phyloP scores from a whole-genome alignment of 164 flowering plant genomes.

The Nymphaea colorata region DNA sequence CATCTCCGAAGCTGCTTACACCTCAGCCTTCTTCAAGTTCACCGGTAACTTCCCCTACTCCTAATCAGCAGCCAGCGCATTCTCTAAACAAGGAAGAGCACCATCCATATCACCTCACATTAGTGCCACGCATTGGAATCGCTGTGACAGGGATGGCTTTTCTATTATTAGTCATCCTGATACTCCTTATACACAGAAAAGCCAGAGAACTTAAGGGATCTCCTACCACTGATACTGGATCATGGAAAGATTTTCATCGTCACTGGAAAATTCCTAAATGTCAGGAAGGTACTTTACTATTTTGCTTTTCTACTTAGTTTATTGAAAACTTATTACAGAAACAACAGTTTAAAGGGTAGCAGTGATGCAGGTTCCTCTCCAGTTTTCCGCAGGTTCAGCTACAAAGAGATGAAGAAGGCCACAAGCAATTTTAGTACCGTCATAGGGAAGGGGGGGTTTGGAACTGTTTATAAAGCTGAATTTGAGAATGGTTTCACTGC shows the following conservation, averaged over 20 bases:
- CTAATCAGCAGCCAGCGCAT: slow-evolving; percentile 27
- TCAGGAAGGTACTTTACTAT: slow-evolving; percentile 50
- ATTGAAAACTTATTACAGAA: neutral
- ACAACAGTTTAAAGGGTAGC: neutral
- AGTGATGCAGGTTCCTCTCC: slow-evolving; percentile 52
- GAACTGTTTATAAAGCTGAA: slow-evolving; percentile 80
- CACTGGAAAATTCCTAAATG: slow-evolving; percentile 27
- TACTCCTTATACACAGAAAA: slow-evolving; percentile 71
- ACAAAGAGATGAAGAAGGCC: slow-evolving; percentile 76
- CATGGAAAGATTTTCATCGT: slow-evolving; percentile 37
- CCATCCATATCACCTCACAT: slow-evolving; percentile 44
- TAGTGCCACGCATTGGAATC: slow-evolving; percentile 56
- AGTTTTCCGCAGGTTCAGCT: slow-evolving; percentile 66
- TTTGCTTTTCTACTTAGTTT: neutral
- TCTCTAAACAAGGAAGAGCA: slow-evolving; percentile 22
- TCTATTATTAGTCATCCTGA: slow-evolving; percentile 42
- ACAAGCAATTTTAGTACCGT: slow-evolving; percentile 63
- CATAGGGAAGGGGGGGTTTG: slow-evolving; percentile 90
- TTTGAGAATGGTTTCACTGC: slow-evolving; percentile 63
- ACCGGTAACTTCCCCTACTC: slow-evolving; percentile 34
- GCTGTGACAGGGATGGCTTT: slow-evolving; percentile 53
- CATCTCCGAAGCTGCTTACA: slow-evolving; percentile 21
- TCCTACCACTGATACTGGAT: slow-evolving; percentile 18
- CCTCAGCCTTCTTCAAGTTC: slow-evolving; percentile 61
- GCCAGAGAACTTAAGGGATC: slow-evolving; percentile 47